Evolutionary conservation across 345 rosid genomes (phyloP), one percentile per base, ranked within the genome.

Genomic region (Cochlearia excelsa): DNA sequence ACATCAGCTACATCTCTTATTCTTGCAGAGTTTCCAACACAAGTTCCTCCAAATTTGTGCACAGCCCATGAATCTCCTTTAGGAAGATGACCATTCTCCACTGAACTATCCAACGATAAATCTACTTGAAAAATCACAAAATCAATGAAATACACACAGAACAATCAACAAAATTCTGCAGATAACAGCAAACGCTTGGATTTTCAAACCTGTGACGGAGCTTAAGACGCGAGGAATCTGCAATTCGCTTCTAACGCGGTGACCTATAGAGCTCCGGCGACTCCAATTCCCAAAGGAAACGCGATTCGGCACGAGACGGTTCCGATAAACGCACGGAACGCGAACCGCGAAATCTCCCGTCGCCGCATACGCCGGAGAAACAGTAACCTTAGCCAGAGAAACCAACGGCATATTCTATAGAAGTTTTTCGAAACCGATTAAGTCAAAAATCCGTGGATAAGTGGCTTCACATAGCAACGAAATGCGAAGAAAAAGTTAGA

Each of bases 31-130:
- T 71, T 94, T 46, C 97, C 99, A 63, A 94, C 90, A 35, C 99
- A 94, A 1, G 99, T 94, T 29, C 99, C 99, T 33, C 99, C 97
- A 70, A 94, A 94, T 79, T 90, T 94, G 30, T 90, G 97, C 61
- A 94, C 90, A 27, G 88, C 80, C 99, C 99, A 94, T 75, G 44
- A 60, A 34, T 79, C 80, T 50, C 96, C 96, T 62, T 80, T 85
- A 0, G 84, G 86, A 56, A 90, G 70, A 29, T 63, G 66, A 69
- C 66, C 71, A 59, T 82, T 71, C 35, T 82, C 87, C 30, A 63
- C 55, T 0, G 79, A 51, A 38, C 62, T 71, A 63, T 78, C 88
- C 31, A 69, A 59, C 10, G 84, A 69, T 69, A 79, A 73, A 73
- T 79, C 92, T 82, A 76, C 35, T 51, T 52, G 4, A 28, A 45